Evolutionary conservation across 495 filamentous ascomycete species (phyloP).

Genomic region (Niebla homalea): DNA sequence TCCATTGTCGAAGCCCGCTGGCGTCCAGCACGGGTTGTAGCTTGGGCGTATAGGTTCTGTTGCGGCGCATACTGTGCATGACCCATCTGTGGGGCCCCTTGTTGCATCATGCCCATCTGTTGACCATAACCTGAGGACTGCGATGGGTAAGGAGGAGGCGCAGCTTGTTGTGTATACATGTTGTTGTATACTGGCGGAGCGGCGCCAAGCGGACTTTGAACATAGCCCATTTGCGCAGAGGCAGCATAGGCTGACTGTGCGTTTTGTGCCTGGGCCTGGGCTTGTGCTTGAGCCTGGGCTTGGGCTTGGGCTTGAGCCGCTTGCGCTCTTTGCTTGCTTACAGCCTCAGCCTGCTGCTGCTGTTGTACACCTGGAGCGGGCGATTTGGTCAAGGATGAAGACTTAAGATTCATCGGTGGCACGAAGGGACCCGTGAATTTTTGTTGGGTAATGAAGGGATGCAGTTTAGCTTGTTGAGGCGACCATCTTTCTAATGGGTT

Average conservation of each 20-base stretch:
- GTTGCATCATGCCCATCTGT: conserved; percentile 59
- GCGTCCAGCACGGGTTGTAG: conserved; percentile 64
- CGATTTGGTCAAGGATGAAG: conserved; percentile 66
- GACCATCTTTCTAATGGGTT: conserved; percentile 97
- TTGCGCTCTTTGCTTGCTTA: conserved; percentile 76
- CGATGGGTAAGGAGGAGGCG: conserved; percentile 77
- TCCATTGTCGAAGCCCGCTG: conserved; percentile 95
- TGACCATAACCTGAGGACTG: conserved; percentile 56
- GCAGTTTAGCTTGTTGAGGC: conserved; percentile 90
- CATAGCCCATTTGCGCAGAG: conserved; percentile 34
- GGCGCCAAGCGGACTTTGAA: conserved; percentile 38
- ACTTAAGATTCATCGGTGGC: conserved; percentile 93
- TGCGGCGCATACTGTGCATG: conserved; percentile 53
- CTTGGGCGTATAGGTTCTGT: conserved; percentile 74
- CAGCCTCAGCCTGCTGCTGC: conserved; percentile 83
- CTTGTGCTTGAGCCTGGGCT: conserved; percentile 51
- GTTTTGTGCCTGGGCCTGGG: conserved; percentile 47
- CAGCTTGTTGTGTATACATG: conserved; percentile 61
- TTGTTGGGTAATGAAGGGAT: conserved; percentile 97
- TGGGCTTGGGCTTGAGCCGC: conserved; percentile 40
- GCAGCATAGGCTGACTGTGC: conserved; percentile 41
- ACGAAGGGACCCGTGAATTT: conserved; percentile 94
- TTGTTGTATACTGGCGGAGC: conserved; percentile 64
- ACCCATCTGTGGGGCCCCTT: conserved; percentile 52
- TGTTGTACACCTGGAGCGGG: conserved; percentile 95